Evolutionary conservation across 2,329 filamentous ascomycete genomes (phyloP), one percentile per base, ranked within the genome.

Genomic region (Botrytis hyacinthi): DNA sequence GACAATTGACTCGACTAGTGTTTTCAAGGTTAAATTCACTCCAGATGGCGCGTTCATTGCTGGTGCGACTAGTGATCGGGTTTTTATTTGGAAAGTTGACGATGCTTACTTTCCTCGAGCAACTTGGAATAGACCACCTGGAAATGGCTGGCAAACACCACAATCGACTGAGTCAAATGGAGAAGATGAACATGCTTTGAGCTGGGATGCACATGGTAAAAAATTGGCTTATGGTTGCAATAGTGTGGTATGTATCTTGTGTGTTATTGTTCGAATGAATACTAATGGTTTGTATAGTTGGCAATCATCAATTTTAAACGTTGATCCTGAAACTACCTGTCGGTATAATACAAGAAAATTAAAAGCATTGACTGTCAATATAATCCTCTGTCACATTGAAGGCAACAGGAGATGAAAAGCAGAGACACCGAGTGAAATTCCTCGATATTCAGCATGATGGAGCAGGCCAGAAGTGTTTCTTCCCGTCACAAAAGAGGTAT

Each of bases 51-150:
- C 85, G 32, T 90, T 90, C 76, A 86, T 91, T 70, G 89, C 89
- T 0, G 89, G 88, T 7, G 89, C 88, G 8, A 90, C 89, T 0
- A 85, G 85, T 32, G 85, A 86, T 48, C 85, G 84, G 73, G 87
- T 91, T 22, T 81, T 90, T 57, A 90, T 91, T 63, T 91, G 89
- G 88, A 91, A 90, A 78, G 86, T 90, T 20, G 88, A 87, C 74
- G 89, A 89, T 70, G 84, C 86, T 63, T 82, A 84, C 40, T 84
- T 89, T 63, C 89, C 89, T 7, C 84, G 87, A 63, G 89, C 89
- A 26, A 88, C 84, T 78, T 91, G 89, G 89, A 87, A 84, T 74
- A 83, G 87, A 74, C 82, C 84, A 40, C 83, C 85, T 16, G 87
- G 90, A 76, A 83, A 85, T 0, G 89, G 87, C 7, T 90, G 88